phyloP scores from a whole-genome alignment of 805 yeast genomes.

The Starmerella potacharoeniae region DNA sequence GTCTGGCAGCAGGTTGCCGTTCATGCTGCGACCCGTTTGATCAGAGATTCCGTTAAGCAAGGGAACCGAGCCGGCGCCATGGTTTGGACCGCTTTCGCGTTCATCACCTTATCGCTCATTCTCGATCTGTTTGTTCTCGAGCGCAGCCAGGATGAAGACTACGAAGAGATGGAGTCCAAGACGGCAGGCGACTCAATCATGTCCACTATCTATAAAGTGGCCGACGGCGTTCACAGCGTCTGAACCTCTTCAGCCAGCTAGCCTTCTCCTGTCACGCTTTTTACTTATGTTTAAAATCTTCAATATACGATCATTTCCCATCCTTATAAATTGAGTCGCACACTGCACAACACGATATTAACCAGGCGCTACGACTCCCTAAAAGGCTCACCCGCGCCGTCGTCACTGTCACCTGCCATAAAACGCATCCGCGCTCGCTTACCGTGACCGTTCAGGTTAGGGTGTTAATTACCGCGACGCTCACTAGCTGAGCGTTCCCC shows the following conservation, averaged over 20 bases:
- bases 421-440: too few species aligned
- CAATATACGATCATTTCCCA: too few species aligned
- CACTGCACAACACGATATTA: too few species aligned
- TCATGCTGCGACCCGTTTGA: background rate
- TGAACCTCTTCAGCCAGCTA: background rate
- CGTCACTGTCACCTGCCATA: too few species aligned
- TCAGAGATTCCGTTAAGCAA: background rate
- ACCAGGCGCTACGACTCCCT: too few species aligned
- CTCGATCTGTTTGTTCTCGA: background rate
- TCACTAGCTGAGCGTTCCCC: background rate
- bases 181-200: background rate
- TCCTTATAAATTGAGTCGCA: too few species aligned
- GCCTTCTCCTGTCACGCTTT: too few species aligned
- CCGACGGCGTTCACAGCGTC: background rate
- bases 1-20: conserved; percentile 5
- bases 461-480: background rate
- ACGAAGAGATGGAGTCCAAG: background rate
- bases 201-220: conserved; percentile 1
- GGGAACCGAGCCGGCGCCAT: conserved; percentile 1
- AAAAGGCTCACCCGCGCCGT: too few species aligned
- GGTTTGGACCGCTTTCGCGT: conserved; percentile 1
- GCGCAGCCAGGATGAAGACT: background rate
- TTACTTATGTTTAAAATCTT: too few species aligned
- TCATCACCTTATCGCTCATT: background rate
- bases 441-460: too few species aligned